Conservation (phyloP, 352 stramenopile genomes). For the Pythium brassicae region DNA sequence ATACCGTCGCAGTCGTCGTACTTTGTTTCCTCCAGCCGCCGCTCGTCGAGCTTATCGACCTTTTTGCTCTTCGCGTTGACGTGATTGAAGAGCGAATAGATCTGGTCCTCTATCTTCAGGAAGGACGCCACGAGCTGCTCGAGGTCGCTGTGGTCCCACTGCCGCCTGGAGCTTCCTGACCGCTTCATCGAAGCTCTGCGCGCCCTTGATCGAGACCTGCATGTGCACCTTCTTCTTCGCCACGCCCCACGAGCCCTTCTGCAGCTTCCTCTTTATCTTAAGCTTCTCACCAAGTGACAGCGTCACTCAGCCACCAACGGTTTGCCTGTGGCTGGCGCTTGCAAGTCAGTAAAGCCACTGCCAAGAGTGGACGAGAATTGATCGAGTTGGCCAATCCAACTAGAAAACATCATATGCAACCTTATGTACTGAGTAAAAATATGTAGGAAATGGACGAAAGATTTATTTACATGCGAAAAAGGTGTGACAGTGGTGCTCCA, state of each 20-base stretch:
- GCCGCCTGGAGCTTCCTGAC: slow-evolving; percentile 93
- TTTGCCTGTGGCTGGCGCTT: too few relatives aligned
- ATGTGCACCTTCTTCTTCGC: slow-evolving; percentile 87
- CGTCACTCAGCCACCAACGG: too few relatives aligned
- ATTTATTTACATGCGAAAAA: too few relatives aligned
- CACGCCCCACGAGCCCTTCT: slow-evolving; percentile 76
- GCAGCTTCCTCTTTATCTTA: slow-evolving; percentile 68
- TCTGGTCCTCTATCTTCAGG: slow-evolving; percentile 96
- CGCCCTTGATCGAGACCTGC: slow-evolving; percentile 85
- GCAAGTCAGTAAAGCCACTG: too few relatives aligned
- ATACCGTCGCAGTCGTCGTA: slow-evolving; percentile 60
- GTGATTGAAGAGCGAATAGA: slow-evolving; percentile 96
- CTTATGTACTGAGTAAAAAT: too few relatives aligned
- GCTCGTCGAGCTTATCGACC: slow-evolving; percentile 90
- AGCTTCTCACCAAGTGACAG: slow-evolving; percentile 56
- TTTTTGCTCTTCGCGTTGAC: slow-evolving; percentile 94
- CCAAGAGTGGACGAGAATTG: too few relatives aligned
- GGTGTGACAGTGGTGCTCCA: too few relatives aligned
- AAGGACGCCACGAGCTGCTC: slow-evolving; percentile 91
- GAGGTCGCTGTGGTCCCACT: slow-evolving; percentile 91
- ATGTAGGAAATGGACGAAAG: too few relatives aligned
- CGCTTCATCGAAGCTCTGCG: slow-evolving; percentile 95
- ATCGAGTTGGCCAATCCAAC: too few relatives aligned
- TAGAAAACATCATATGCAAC: too few relatives aligned
- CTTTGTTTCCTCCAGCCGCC: slow-evolving; percentile 82